phyloP scores from a whole-genome alignment of 345 rosid genomes.

The Acer campestre region DNA sequence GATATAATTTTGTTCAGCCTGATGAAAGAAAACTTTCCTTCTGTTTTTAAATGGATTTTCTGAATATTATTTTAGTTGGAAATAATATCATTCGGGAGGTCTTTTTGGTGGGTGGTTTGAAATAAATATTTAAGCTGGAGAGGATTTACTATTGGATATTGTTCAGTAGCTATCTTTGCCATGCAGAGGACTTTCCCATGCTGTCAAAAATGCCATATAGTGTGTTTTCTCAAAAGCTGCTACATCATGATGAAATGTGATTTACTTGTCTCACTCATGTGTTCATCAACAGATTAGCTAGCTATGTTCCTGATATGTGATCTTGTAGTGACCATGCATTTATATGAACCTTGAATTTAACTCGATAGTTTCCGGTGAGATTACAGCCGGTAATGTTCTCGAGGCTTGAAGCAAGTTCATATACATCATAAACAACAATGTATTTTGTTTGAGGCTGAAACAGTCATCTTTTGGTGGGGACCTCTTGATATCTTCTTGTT shows the following conservation, averaged over 20 bases:
- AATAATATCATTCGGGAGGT: slow-evolving; percentile 5
- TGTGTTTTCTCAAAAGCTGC: slow-evolving; percentile 2
- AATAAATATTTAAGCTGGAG: slow-evolving; percentile 23
- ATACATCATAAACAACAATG: background rate
- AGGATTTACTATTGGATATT: slow-evolving; percentile 8
- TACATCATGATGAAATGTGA: slow-evolving; percentile 19
- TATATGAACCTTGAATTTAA: slow-evolving; percentile 3
- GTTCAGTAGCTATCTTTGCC: slow-evolving; percentile 11
- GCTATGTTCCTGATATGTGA: slow-evolving; percentile 7
- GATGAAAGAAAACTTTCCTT: slow-evolving; percentile 22
- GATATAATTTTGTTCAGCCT: slow-evolving; percentile 6
- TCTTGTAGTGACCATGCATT: slow-evolving; percentile 15
- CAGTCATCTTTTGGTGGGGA: slow-evolving; percentile 23
- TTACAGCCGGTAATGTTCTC: slow-evolving; percentile 1
- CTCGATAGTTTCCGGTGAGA: slow-evolving; percentile 4
- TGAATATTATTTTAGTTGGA: slow-evolving; percentile 13
- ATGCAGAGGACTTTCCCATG: slow-evolving; percentile 12
- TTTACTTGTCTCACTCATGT: slow-evolving; percentile 17
- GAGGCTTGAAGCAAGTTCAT: background rate
- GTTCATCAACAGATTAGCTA: slow-evolving; percentile 8
- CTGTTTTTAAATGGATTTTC: slow-evolving; percentile 19
- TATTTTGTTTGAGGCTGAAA: slow-evolving; percentile 13
- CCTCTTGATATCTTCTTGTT: slow-evolving; percentile 9
- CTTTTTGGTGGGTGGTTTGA: background rate
- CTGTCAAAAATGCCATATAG: slow-evolving; percentile 15